These are phyloP conservation scores for Cardiospermum halicacabum DNA, from an alignment of 345 rosid genomes.

Conservation along the genomic window DNA sequence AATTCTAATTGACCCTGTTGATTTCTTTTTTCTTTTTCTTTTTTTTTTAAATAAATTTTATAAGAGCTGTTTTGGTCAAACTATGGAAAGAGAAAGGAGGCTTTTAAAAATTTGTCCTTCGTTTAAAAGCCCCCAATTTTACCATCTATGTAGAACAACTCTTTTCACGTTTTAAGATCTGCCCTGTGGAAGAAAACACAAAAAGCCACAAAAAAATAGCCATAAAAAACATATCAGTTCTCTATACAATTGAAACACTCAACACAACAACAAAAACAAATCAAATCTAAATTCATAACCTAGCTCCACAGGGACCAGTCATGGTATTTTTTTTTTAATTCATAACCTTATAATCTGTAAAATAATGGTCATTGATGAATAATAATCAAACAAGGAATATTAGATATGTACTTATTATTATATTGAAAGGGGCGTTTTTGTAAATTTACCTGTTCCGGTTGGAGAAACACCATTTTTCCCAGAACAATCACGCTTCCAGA, in stretches of 20 bases:
- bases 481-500: slow-evolving; percentile 74
- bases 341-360: slow-evolving; percentile 16
- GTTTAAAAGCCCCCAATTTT: neutral
- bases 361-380: slow-evolving; percentile 5
- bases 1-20: too few species aligned
- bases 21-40: too few species aligned
- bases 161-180: slow-evolving; percentile 39
- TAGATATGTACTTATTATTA: too few species aligned
- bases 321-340: neutral
- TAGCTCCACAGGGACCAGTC: slow-evolving; percentile 7
- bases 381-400: neutral
- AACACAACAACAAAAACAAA: neutral
- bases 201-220: slow-evolving; percentile 26
- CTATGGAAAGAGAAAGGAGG: slow-evolving; percentile 30
- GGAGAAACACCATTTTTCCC: slow-evolving; percentile 58
- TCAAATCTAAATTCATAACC: slow-evolving; percentile 14
- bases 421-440: too few species aligned
- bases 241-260: slow-evolving; percentile 32
- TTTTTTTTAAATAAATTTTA: too few species aligned
- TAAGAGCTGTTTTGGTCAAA: slow-evolving; percentile 15
- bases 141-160: slow-evolving; percentile 37
- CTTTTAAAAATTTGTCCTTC: slow-evolving; percentile 27
- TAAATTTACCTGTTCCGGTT: slow-evolving; percentile 69
- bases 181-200: slow-evolving; percentile 46
- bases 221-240: slow-evolving; percentile 52